Base-by-base conservation (phyloP, 1,284 basidiomycete genomes). In the Vanrija humicola region DNA sequence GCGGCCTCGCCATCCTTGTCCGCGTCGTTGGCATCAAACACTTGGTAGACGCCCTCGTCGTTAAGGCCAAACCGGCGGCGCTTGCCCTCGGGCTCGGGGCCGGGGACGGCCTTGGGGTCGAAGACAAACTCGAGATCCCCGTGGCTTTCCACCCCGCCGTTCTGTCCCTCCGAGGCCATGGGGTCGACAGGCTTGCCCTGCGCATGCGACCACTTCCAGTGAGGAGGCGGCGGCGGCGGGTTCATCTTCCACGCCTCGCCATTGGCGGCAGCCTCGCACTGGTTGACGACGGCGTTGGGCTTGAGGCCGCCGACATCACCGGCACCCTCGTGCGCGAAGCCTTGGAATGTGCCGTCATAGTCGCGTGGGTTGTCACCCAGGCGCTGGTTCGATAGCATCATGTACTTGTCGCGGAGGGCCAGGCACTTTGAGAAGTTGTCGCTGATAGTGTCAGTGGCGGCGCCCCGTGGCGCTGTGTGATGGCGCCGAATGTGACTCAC, bases 361-460 rank as follows among this genome's bases (percentile, higher is more conserved):
- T 96, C 90, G 61, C 83, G 83, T 0, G 93, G 93, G 73, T 96
- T 89, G 76, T 97, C 94, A 5, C 92, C 91, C 1, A 94, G 82
- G 52, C 88, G 83, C 73, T 97, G 93, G 8, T 86, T 82, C 0
- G 92, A 95, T 52, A 83, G 82, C 14, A 79, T 65, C 78, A 94
- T 90, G 77, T 96, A 97, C 75, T 95, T 96, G 79, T 96, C 92
- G 21, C 93, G 86, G 19, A 96, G 79, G 56, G 88, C 83, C 47
- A 96, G 83, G 68, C 91, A 95, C 68, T 81, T 83, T 59, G 88
- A 84, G 69, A 97, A 82, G 5, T 80, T 79, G 6, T 73, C 68
- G 59, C 76, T 78, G 59, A 43, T 51, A 72, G 34, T 34, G 34
- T 34, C 34, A 34, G 34, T 34, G 34, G 34, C 34, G 14, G 15